Evolutionary conservation across 495 filamentous ascomycete species (phyloP).

Genomic region (Friedmanniomyces endolithicus): DNA sequence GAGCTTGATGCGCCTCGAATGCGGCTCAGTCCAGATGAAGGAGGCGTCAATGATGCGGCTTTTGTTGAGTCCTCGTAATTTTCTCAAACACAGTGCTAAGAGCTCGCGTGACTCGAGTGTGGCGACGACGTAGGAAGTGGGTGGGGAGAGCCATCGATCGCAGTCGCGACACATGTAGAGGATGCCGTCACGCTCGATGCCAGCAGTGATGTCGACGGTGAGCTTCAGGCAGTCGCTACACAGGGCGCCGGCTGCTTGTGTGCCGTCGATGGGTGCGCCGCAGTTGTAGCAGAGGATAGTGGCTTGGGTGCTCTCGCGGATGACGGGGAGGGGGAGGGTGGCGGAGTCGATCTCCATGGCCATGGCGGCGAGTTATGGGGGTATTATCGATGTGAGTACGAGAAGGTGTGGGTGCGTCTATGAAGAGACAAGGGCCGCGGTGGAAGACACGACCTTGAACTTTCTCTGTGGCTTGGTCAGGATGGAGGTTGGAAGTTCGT

Average conservation of each 20-base stretch:
- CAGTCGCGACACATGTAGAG: constrained; percentile 82
- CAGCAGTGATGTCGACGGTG: constrained; percentile 84
- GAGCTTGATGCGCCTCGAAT: constrained; percentile 77
- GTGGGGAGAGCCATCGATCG: constrained; percentile 86
- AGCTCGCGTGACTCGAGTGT: constrained; percentile 76
- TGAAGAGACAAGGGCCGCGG: no score
- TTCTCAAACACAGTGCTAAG: constrained; percentile 75
- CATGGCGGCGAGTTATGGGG: constrained; percentile 9
- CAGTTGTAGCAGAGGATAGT: constrained; percentile 94
- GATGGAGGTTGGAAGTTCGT: no score
- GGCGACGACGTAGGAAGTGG: constrained; percentile 70
- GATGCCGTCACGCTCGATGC: constrained; percentile 73
- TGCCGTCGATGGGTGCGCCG: constrained; percentile 85
- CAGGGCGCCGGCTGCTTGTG: constrained; percentile 69
- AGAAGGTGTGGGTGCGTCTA: no score
- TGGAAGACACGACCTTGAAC: no score
- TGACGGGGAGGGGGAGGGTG: constrained; percentile 6
- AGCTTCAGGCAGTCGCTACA: constrained; percentile 90
- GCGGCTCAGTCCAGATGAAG: constrained; percentile 97
- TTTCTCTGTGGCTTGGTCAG: no score
- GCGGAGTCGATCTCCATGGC: constrained; percentile 20
- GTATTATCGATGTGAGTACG: no score
- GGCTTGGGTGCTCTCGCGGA: constrained; percentile 7
- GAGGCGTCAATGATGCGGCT: constrained; percentile 86
- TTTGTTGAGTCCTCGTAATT: constrained; percentile 66